phyloP scores from a whole-genome alignment of 2,329 filamentous ascomycete genomes.

The Paecilomyces variotii region DNA sequence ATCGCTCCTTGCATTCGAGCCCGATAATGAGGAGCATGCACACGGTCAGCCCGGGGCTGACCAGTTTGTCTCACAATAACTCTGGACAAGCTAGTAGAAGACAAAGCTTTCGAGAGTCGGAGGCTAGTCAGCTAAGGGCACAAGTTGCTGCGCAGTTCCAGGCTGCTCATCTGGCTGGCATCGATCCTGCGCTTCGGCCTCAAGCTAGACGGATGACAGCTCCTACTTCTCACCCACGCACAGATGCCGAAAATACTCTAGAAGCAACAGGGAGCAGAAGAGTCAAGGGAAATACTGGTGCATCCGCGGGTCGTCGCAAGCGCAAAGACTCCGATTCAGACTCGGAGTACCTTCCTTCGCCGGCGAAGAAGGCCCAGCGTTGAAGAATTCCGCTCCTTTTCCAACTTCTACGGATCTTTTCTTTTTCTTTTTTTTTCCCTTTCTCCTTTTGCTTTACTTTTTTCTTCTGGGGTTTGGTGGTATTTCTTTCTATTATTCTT shows the following conservation, averaged over 20 bases:
- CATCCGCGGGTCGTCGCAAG: constrained; percentile 3
- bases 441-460: too few relatives aligned
- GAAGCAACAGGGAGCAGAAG: background rate
- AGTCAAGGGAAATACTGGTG: background rate
- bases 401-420: background rate
- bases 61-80: background rate
- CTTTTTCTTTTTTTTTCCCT: background rate
- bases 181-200: background rate
- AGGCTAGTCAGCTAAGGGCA: background rate
- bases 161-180: background rate
- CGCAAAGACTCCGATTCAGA: constrained; percentile 4
- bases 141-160: background rate
- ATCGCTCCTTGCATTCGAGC: background rate
- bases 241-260: background rate
- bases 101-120: background rate
- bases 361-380: constrained; percentile 2
- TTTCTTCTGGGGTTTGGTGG: background rate
- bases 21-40: background rate
- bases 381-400: background rate
- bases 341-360: constrained; percentile 1
- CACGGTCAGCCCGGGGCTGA: background rate
- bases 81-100: background rate
- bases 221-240: background rate
- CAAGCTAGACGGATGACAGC: background rate
- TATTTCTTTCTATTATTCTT: background rate